Evolutionary conservation across 768 basidiomycete species (phyloP).

Genomic region (Paxillus rubicundulus): DNA sequence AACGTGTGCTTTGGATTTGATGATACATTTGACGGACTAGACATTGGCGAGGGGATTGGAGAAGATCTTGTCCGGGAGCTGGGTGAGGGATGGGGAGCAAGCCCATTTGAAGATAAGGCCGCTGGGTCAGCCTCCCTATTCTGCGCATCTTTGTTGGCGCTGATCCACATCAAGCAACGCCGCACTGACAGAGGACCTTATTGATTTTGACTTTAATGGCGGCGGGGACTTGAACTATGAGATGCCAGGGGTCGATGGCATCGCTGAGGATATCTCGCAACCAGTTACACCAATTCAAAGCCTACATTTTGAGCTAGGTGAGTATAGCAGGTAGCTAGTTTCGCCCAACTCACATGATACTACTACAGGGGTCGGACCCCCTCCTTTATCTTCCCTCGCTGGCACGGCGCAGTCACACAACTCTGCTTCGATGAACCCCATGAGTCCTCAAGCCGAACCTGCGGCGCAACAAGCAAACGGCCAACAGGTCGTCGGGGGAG

Average conservation of each 20-base stretch:
- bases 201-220: conserved; percentile 13
- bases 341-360: neutral
- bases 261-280: neutral
- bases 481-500: neutral
- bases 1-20: conserved; percentile 47
- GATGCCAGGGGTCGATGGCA: conserved; percentile 2
- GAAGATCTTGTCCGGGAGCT: conserved; percentile 76
- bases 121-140: conserved; percentile 14
- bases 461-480: neutral
- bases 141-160: neutral
- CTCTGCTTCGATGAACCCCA: neutral
- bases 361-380: conserved; percentile 3
- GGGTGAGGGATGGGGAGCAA: conserved; percentile 63
- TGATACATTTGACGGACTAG: conserved; percentile 58
- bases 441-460: neutral
- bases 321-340: neutral
- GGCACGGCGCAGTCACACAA: conserved; percentile 7
- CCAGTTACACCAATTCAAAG: conserved; percentile 1
- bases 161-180: conserved; percentile 14
- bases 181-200: conserved; percentile 19
- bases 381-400: neutral
- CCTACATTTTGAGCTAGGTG: conserved; percentile 6
- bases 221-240: conserved; percentile 28
- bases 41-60: conserved; percentile 58
- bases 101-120: conserved; percentile 4